Base-by-base conservation (phyloP, 208 protist species). In the Trypanosoma platydactyli region DNA sequence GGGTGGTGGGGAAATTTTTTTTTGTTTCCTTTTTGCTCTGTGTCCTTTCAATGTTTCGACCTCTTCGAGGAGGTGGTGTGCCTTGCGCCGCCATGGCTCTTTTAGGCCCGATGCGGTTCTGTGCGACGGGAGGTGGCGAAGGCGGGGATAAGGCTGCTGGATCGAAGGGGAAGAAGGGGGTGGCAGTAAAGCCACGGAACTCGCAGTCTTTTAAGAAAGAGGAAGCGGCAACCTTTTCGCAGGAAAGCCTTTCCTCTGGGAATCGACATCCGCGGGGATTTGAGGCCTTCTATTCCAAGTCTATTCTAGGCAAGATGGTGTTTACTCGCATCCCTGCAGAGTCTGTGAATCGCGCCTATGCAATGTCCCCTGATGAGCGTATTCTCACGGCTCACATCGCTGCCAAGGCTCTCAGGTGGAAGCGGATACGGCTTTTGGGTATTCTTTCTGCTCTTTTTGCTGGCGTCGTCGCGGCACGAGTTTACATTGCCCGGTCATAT, bases 251-350 rank as follows among this genome's bases (percentile, higher is more conserved):
- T 25, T 53, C 60, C 20, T 63, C 51, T 44, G 64, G 24, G 5
- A 71, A 76, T 11, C 35, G 64, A 40, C 40, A 85, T 18, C 88
- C 88, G 13, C 80, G 81, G 24, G 85, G 86, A 5, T 91, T 94
- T 67, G 85, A 85, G 59, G 80, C 78, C 0, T 89, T 93, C 57
- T 86, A 93, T 64, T 74, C 79, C 40, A 54, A 68, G 63, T 72
- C 49, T 18, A 74, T 86, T 41, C 44, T 76, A 48, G 62, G 66
- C n/a, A 81, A 72, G 46, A 80, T 84, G 76, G 54, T 71, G 16
- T 73, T 76, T 58, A 56, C 61, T 27, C 71, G 72, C 51, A 68
- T 63, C 29, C 79, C 79, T 13, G 48, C 68, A 29, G 80, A 90
- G 49, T 79, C 72, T 27, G 73, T 87, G 30, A 74, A 71, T 50